Percentiles rank a stretch among this genome's conserved stretches.
These are phyloP conservation scores for Quercus ilex DNA, from an alignment of 306 rosid species.

Conservation along the genomic window DNA sequence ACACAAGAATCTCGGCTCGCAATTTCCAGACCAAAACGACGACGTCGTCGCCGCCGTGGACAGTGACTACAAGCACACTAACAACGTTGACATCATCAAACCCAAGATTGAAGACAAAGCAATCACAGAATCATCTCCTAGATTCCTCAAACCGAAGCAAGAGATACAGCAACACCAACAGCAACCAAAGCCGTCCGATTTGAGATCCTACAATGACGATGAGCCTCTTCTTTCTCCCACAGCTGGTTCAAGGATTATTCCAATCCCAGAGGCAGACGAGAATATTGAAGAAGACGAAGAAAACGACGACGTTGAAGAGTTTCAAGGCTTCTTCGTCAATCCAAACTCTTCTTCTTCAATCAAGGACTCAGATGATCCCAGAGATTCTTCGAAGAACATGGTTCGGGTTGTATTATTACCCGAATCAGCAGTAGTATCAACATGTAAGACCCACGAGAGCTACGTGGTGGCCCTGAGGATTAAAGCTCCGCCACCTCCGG, in stretches of 20 bases:
- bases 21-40: conserved; percentile 8
- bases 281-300: conserved; percentile 30
- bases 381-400: conserved; percentile 40
- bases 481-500: conserved; percentile 56
- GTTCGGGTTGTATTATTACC: conserved; percentile 66
- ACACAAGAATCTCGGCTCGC: conserved; percentile 44
- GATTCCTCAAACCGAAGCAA: conserved; percentile 18
- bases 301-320: conserved; percentile 50
- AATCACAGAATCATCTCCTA: conserved; percentile 14
- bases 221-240: conserved; percentile 62
- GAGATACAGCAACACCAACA: conserved; percentile 1
- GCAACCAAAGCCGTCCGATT: conserved; percentile 19
- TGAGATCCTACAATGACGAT: conserved; percentile 63
- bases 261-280: conserved; percentile 76
- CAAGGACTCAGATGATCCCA: conserved; percentile 33
- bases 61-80: background rate
- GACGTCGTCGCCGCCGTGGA: conserved; percentile 12
- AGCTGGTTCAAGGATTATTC: conserved; percentile 42
- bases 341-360: conserved; percentile 44
- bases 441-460: conserved; percentile 47
- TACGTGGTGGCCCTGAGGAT: conserved; percentile 64
- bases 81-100: background rate
- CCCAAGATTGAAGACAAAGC: conserved; percentile 28
- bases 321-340: conserved; percentile 76
- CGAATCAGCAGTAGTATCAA: conserved; percentile 61